These are phyloP conservation scores for Phytopythium cucurbitacearum DNA, from an alignment of 352 stramenopile species.

Conservation along the genomic window DNA sequence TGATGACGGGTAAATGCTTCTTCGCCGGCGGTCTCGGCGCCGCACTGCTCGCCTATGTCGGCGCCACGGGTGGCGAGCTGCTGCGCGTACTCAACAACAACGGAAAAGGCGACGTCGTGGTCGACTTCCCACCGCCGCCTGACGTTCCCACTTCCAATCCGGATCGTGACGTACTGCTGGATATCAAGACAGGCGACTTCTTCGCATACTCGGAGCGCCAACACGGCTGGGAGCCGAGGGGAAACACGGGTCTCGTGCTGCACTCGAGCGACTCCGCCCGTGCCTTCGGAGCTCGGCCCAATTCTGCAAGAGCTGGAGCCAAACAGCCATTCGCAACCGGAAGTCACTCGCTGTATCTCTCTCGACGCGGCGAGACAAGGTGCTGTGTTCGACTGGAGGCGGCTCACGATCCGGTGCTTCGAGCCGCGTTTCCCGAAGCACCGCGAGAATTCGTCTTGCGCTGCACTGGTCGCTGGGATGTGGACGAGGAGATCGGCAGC, in stretches of 20 bases:
- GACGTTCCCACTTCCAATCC: not conserved
- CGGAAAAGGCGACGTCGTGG: conserved; percentile 40
- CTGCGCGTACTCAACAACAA: conserved; percentile 62
- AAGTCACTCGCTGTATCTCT: conserved; percentile 39
- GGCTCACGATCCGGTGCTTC: conserved; percentile 30
- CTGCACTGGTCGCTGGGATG: conserved; percentile 74
- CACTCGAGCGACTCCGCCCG: conserved; percentile 56
- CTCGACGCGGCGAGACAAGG: conserved; percentile 57
- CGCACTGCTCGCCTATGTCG: conserved; percentile 57
- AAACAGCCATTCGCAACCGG: conserved; percentile 10
- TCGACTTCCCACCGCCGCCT: conserved; percentile 29
- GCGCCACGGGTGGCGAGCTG: conserved; percentile 60
- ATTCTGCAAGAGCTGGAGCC: conserved; percentile 42
- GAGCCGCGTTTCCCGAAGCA: conserved; percentile 19
- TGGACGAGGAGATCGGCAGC: conserved; percentile 71
- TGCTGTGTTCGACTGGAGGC: conserved; percentile 66
- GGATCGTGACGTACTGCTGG: conserved; percentile 42
- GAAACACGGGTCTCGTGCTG: conserved; percentile 69
- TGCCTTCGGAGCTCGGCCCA: conserved; percentile 37
- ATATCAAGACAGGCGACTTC: conserved; percentile 71
- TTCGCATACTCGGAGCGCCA: conserved; percentile 39
- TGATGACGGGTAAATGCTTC: conserved; percentile 85
- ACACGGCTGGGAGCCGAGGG: conserved; percentile 53
- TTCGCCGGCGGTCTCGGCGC: conserved; percentile 64
- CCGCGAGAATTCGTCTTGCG: conserved; percentile 56